phyloP scores from a whole-genome alignment of 2,329 filamentous ascomycete species.

The Microdochium nivale region DNA sequence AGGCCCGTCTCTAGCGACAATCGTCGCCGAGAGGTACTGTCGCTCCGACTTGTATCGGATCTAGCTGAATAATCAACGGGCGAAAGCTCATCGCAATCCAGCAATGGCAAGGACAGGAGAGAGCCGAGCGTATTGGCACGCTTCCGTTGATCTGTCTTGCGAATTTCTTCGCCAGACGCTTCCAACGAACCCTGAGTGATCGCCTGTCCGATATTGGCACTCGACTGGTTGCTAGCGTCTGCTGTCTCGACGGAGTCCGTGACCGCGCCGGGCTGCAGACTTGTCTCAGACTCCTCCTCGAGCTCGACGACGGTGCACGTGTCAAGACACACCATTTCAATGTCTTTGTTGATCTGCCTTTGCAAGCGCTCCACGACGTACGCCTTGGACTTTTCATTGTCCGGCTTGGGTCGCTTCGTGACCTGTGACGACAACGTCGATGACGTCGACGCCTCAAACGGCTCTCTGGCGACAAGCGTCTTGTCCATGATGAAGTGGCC shows the following conservation, averaged over 20 bases:
- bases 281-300: constrained; percentile 11
- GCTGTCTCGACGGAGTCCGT: background rate
- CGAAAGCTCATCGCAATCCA: background rate
- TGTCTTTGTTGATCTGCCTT: constrained; percentile 35
- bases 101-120: background rate
- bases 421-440: background rate
- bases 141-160: background rate
- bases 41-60: constrained; percentile 2
- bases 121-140: background rate
- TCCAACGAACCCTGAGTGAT: background rate
- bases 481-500: constrained; percentile 45
- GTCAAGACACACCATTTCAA: constrained; percentile 41
- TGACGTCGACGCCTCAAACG: constrained; percentile 17
- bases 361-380: constrained; percentile 32
- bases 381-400: constrained; percentile 25
- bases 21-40: constrained; percentile 3
- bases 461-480: constrained; percentile 29
- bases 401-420: constrained; percentile 21
- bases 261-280: background rate
- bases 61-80: background rate
- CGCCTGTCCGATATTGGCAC: background rate
- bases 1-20: background rate
- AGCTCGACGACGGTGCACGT: constrained; percentile 35
- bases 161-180: background rate
- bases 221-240: background rate